Conservation (phyloP, 1,139 yeast genomes). For the Debaryomyces fabryi region DNA sequence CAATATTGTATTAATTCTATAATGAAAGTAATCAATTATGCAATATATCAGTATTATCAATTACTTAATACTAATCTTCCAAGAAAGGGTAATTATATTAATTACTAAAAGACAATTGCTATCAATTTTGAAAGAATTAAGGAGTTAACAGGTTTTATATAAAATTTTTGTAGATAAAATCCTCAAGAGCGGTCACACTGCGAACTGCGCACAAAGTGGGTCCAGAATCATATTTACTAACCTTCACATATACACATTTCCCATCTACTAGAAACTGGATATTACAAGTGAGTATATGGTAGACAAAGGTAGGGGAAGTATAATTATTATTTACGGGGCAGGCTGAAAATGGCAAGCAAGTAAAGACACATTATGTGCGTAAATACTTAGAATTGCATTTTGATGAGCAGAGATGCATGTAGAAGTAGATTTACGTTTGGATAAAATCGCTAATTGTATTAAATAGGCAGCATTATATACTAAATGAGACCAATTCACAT, state of each 20-base stretch:
- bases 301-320: neutral
- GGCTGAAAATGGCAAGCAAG: neutral
- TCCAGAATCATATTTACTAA: conserved; percentile 4
- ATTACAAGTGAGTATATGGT: neutral
- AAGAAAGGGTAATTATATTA: neutral
- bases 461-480: conserved; percentile 1
- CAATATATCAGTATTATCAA: conserved; percentile 4
- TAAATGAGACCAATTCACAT: conserved; percentile 42
- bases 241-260: neutral
- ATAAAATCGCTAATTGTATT: neutral
- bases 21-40: conserved; percentile 7
- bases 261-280: neutral
- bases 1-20: neutral
- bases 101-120: conserved; percentile 3
- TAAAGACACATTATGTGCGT: neutral
- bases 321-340: neutral
- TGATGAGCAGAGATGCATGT: conserved; percentile 2
- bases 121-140: neutral
- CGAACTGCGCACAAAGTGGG: conserved; percentile 8
- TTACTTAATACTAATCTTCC: neutral
- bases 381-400: conserved; percentile 5
- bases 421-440: neutral
- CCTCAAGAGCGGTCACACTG: conserved; percentile 7
- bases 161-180: conserved; percentile 5
- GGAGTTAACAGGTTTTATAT: conserved; percentile 5